These are phyloP conservation scores for Suhomyces kilbournensis DNA, from an alignment of 805 yeast genomes.

Conservation along the genomic window DNA sequence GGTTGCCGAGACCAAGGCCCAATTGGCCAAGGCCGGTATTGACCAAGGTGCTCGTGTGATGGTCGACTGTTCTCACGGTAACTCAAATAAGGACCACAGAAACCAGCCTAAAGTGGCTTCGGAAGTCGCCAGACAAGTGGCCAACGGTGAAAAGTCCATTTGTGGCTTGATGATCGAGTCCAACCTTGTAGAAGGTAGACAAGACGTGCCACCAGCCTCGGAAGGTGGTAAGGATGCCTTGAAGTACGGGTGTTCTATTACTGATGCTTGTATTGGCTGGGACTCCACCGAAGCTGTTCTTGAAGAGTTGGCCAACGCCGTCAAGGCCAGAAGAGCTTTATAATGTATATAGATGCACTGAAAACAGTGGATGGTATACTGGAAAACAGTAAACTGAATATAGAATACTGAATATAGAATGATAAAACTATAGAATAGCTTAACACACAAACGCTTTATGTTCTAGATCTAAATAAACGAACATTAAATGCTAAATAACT, in stretches of 20 bases:
- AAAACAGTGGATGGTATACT: neutral
- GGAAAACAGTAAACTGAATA: too few relatives aligned
- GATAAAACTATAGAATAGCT: too few relatives aligned
- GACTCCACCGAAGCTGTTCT: constrained; percentile 76
- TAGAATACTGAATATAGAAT: too few relatives aligned
- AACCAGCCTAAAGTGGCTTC: constrained; percentile 91
- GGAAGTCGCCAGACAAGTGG: constrained; percentile 72
- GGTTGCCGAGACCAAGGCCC: constrained; percentile 63
- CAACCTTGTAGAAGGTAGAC: constrained; percentile 88
- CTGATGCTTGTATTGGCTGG: constrained; percentile 97
- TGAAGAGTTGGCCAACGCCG: constrained; percentile 71
- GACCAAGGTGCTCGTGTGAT: constrained; percentile 66
- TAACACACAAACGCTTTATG: too few relatives aligned
- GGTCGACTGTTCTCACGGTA: constrained; percentile 98
- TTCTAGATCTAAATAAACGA: too few relatives aligned
- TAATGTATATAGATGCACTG: constrained; percentile 2
- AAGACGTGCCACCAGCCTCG: constrained; percentile 70
- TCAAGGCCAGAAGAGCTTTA: constrained; percentile 65
- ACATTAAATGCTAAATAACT: too few relatives aligned
- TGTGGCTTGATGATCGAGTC: constrained; percentile 98
- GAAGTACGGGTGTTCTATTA: constrained; percentile 90
- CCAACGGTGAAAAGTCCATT: constrained; percentile 68
- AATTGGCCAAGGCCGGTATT: constrained; percentile 50
- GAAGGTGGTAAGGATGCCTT: constrained; percentile 68
- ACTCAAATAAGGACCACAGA: constrained; percentile 83